phyloP scores from a whole-genome alignment of 2,329 filamentous ascomycete species.

The Thelonectria blattea region DNA sequence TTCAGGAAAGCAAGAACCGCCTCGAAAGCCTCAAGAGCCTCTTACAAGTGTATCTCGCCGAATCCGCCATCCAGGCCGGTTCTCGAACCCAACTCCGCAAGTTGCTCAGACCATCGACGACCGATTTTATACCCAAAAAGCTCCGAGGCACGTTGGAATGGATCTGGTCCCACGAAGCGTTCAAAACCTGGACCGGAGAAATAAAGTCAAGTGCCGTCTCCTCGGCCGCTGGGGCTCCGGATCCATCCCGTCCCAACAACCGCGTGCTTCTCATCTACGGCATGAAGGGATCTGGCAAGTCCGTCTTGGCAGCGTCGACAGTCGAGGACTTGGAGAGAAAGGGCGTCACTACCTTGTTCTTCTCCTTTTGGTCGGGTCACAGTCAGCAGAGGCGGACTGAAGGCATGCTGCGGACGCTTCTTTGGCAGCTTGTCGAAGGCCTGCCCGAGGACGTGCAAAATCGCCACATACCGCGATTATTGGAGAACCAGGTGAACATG shows the following conservation, averaged over 20 bases:
- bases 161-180: constrained; percentile 3
- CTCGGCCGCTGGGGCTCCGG: neutral
- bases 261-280: neutral
- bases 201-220: neutral
- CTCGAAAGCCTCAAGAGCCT: neutral
- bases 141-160: neutral
- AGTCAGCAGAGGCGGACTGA: neutral
- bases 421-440: constrained; percentile 1
- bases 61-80: neutral
- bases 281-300: constrained; percentile 4
- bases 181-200: neutral
- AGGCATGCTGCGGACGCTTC: neutral
- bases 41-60: neutral
- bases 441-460: neutral
- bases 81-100: neutral
- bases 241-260: neutral
- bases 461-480: neutral
- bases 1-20: neutral
- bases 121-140: neutral
- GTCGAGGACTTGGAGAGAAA: neutral
- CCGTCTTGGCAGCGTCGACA: constrained; percentile 3
- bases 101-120: neutral
- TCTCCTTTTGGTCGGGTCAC: neutral
- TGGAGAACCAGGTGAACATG: neutral
- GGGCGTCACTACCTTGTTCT: neutral